Evolutionary conservation across 768 basidiomycete species (phyloP).

Genomic region (Candolleomyces aberdarensis): DNA sequence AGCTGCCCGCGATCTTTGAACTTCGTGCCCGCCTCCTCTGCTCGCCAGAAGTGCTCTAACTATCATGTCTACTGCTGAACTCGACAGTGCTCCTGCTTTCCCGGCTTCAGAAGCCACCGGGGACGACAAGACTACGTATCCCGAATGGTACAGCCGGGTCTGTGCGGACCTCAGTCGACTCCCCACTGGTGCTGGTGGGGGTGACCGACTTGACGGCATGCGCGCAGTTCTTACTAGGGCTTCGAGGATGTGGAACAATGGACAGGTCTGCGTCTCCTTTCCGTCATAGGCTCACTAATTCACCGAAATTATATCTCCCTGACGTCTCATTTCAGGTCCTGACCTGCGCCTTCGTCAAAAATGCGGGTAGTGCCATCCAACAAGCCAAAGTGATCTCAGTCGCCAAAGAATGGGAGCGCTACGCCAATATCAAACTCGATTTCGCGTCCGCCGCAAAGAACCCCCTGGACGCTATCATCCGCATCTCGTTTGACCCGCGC

Average conservation of each 20-base stretch:
- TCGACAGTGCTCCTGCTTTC: not conserved
- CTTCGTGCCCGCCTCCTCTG: not conserved
- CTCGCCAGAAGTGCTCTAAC: not conserved
- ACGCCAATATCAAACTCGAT: constrained; percentile 13
- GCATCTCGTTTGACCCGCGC: constrained; percentile 10
- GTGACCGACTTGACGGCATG: not conserved
- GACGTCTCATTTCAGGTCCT: not conserved
- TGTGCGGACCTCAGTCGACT: not conserved
- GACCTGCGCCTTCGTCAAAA: not conserved
- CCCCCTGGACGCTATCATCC: constrained; percentile 1
- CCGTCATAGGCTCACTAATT: not conserved
- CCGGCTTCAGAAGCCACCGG: not conserved
- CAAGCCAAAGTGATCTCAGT: constrained; percentile 10
- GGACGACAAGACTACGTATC: not conserved
- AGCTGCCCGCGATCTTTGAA: too few relatives aligned
- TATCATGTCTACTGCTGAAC: not conserved
- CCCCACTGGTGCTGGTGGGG: not conserved
- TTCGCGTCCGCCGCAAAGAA: not conserved
- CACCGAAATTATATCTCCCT: not conserved
- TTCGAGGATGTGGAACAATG: constrained; percentile 5
- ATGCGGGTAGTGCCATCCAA: not conserved
- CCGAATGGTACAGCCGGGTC: not conserved
- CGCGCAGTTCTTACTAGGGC: constrained; percentile 1
- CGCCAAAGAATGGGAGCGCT: constrained; percentile 16
- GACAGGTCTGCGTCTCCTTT: not conserved